Evolutionary conservation across 163 green algal genomes (phyloP).

Genomic region (Volvox carteri): DNA sequence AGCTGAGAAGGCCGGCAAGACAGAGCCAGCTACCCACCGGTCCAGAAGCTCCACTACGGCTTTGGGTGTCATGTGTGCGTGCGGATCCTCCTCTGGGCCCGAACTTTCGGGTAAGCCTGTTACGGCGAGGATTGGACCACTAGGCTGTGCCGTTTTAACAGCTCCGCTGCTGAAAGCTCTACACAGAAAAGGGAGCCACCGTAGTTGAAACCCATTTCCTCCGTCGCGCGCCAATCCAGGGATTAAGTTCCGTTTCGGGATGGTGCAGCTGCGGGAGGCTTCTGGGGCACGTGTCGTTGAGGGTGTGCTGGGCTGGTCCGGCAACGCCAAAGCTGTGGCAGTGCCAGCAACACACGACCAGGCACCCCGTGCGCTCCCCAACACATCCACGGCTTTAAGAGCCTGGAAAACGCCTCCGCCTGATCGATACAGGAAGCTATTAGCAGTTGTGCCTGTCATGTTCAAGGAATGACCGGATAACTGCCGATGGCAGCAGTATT

Average conservation of each 20-base stretch:
- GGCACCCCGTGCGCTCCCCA: neutral
- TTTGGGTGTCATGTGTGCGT: slow-evolving; percentile 77
- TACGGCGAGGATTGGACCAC: slow-evolving; percentile 10
- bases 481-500: no score
- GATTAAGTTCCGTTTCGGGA: neutral
- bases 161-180: slow-evolving; percentile 40
- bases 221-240: neutral
- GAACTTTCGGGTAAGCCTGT: neutral
- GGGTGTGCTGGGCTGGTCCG: neutral
- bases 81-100: neutral
- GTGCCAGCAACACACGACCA: neutral
- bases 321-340: neutral
- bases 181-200: neutral
- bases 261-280: neutral
- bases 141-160: slow-evolving; percentile 17
- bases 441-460: neutral
- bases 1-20: no score
- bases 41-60: slow-evolving; percentile 93
- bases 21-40: slow-evolving; percentile 86
- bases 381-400: neutral
- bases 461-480: neutral
- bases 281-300: neutral
- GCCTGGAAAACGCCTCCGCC: neutral
- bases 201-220: neutral
- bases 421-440: neutral